phyloP scores from a whole-genome alignment of 495 filamentous ascomycete species.

The Elaphomyces granulatus region DNA sequence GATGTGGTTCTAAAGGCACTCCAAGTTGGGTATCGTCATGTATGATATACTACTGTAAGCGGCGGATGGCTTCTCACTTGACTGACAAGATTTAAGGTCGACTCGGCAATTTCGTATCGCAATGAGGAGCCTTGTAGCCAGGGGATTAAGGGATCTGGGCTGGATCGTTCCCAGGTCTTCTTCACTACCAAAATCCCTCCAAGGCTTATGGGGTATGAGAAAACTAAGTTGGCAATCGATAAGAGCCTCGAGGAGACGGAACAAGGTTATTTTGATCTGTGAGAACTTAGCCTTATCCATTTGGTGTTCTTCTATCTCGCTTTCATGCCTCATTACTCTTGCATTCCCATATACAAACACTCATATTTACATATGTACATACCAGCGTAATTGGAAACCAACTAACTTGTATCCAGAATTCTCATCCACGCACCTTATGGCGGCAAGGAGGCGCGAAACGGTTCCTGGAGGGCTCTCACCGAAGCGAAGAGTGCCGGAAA shows the following conservation, averaged over 20 bases:
- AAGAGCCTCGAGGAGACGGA: constrained; percentile 38
- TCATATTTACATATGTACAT: too few relatives aligned
- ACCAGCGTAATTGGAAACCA: neutral
- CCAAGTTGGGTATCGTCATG: constrained; percentile 57
- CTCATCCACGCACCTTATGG: constrained; percentile 44
- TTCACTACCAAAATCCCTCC: constrained; percentile 52
- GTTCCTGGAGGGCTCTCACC: constrained; percentile 40
- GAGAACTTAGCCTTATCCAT: too few relatives aligned
- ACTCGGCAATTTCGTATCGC: constrained; percentile 49
- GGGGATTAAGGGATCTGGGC: constrained; percentile 32
- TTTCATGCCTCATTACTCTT: too few relatives aligned
- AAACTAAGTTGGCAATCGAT: constrained; percentile 40
- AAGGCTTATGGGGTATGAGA: constrained; percentile 40
- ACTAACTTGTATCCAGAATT: constrained; percentile 17
- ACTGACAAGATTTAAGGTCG: constrained; percentile 24
- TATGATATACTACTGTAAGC: too few relatives aligned
- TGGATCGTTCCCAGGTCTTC: constrained; percentile 45
- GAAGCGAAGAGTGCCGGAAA: constrained; percentile 40
- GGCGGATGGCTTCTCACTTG: too few relatives aligned
- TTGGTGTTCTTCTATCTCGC: too few relatives aligned
- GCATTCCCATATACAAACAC: too few relatives aligned
- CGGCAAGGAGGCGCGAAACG: constrained; percentile 33
- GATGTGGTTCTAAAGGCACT: constrained; percentile 47
- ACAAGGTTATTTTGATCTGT: constrained; percentile 57
- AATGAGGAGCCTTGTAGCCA: constrained; percentile 47